phyloP scores from a whole-genome alignment of 306 rosid genomes.

The Hylodesmum podocarpum region DNA sequence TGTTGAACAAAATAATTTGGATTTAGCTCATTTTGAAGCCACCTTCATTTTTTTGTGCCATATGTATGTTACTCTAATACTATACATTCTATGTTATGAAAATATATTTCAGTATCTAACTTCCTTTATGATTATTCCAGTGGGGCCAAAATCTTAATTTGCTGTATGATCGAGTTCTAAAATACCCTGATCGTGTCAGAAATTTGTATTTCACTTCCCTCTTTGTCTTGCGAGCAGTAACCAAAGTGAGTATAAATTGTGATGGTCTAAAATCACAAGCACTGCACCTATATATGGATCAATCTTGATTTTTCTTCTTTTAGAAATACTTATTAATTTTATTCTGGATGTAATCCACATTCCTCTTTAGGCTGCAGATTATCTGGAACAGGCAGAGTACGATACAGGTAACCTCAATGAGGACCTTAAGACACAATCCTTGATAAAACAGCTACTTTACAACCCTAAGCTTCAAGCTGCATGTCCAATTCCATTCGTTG shows the following conservation, averaged over 20 bases:
- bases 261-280: slow-evolving; percentile 1
- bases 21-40: background rate
- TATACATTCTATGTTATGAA: background rate
- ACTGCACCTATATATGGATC: background rate
- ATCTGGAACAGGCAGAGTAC: slow-evolving; percentile 92
- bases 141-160: slow-evolving; percentile 86
- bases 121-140: slow-evolving; percentile 45
- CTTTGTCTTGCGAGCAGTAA: slow-evolving; percentile 93
- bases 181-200: slow-evolving; percentile 86
- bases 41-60: slow-evolving; percentile 2
- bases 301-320: slow-evolving; percentile 7
- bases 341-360: slow-evolving; percentile 32
- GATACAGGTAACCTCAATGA: slow-evolving; percentile 73
- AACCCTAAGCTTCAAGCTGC: slow-evolving; percentile 83
- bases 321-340: background rate
- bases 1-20: background rate
- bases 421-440: slow-evolving; percentile 83
- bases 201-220: slow-evolving; percentile 94
- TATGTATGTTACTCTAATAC: background rate
- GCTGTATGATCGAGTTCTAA: slow-evolving; percentile 78
- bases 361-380: slow-evolving; percentile 72
- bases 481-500: slow-evolving; percentile 98
- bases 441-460: slow-evolving; percentile 73
- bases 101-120: slow-evolving; percentile 20
- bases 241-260: slow-evolving; percentile 64